Evolutionary conservation across 2,329 filamentous ascomycete genomes (phyloP), one percentile per base, ranked within the genome.

Genomic region (Cercospora nicotianae): DNA sequence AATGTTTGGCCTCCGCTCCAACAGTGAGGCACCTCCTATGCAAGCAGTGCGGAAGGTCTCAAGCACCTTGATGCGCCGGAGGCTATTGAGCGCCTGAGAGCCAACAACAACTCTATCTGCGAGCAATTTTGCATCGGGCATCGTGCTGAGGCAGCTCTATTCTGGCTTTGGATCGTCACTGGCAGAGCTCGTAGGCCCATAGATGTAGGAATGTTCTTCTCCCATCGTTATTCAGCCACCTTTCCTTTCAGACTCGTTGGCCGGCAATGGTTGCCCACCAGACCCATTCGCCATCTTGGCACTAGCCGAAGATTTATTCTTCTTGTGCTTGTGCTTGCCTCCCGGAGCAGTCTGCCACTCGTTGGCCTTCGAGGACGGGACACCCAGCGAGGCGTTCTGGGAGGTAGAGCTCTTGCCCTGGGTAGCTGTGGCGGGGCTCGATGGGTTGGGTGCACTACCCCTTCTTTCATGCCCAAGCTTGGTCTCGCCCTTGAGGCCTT

Each of bases 171-270:
- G 23, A 28, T 53, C 48, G 48, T 16, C 48, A 53, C 48, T 53
- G 48, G 23, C 48, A n/a, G 48, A 28, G 48, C 23, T 30, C 48
- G 23, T 53, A 16, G 48, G 48, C 48, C 6, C 48, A n/a, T 53
- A 30, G 55, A 59, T 33, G 30, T 36, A 30, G 30, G 45, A 57
- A 51, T 36, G 18, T 8, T 33, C 8, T 58, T 28, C n/a, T 30
- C 18, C 33, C 12, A 18, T 26, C 51, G 13, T 8, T 18, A 12
- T 20, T 68, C 69, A 75, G 60, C 82, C 82, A 12, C 82, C 82
- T 68, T 84, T 84, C 39, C 82, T 77, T 62, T 84, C 82, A 36
- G 78, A 77, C 57, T 80, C 78, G 70, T 82, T 82, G 1, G 75
- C 76, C 16, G 82, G 82, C 62, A 83, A 67, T 3, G 80, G 77